Conservation (phyloP, 1,284 basidiomycete species). For the Trametes pubescens region DNA sequence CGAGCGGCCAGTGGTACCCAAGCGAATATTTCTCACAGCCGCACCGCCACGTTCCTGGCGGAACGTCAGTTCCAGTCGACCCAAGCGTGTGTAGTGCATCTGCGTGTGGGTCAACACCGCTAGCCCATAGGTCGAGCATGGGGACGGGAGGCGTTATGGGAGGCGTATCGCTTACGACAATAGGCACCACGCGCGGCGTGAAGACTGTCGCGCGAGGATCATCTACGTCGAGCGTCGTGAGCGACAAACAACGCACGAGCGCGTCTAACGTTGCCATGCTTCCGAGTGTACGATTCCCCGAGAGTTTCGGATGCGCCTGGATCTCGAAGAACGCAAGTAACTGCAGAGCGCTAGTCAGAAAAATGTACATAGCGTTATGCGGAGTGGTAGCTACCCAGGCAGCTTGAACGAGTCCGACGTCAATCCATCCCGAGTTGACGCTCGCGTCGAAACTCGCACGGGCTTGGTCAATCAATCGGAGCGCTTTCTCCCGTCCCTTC, state of each 20-base stretch:
- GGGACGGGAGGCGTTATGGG: background rate
- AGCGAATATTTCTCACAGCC: slow-evolving; percentile 60
- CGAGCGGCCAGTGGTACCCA: slow-evolving; percentile 54
- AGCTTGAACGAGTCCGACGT: slow-evolving; percentile 73
- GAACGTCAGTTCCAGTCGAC: background rate
- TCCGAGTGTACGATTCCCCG: slow-evolving; percentile 56
- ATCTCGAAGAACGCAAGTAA: slow-evolving; percentile 74
- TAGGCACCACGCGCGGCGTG: slow-evolving; percentile 12
- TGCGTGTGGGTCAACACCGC: background rate
- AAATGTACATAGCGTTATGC: background rate
- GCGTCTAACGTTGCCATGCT: slow-evolving; percentile 67
- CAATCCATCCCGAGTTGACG: slow-evolving; percentile 72
- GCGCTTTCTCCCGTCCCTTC: slow-evolving; percentile 58
- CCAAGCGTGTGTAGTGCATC: background rate
- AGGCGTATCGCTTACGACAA: slow-evolving; percentile 41
- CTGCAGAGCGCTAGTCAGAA: slow-evolving; percentile 45
- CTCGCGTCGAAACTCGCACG: slow-evolving; percentile 74
- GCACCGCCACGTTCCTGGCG: slow-evolving; percentile 44
- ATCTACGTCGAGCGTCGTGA: slow-evolving; percentile 57
- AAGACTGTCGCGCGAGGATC: slow-evolving; percentile 55
- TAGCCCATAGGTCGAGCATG: background rate
- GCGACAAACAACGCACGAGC: slow-evolving; percentile 65
- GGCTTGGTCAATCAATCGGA: slow-evolving; percentile 68
- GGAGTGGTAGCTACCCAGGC: slow-evolving; percentile 67
- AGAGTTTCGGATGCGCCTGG: slow-evolving; percentile 68